Evolutionary conservation across 768 basidiomycete genomes (phyloP).

Genomic region (Auricularia heimuer): DNA sequence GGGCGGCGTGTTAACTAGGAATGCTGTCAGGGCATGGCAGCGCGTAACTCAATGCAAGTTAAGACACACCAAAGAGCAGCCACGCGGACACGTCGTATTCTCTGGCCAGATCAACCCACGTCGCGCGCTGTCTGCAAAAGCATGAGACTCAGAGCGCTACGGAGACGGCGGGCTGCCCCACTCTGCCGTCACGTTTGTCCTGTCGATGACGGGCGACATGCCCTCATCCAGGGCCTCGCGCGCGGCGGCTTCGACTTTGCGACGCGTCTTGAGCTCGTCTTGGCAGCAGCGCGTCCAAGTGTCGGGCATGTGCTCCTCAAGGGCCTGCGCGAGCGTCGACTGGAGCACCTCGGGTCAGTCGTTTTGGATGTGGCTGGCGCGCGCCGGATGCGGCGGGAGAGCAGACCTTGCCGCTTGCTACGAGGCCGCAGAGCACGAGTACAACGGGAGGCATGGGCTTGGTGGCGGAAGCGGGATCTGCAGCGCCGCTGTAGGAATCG

Average conservation of each 20-base stretch:
- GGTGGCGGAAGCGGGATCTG: background rate
- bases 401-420: background rate
- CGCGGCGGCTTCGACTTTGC: background rate
- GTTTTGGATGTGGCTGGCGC: background rate
- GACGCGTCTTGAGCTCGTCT: background rate
- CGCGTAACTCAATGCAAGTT: background rate
- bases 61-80: background rate
- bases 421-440: constrained; percentile 1
- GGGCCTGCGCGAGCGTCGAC: background rate
- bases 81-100: background rate
- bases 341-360: background rate
- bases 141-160: background rate
- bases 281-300: background rate
- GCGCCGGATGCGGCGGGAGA: background rate
- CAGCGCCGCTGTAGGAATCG: too few species aligned
- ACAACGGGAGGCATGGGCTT: background rate
- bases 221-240: background rate
- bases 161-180: background rate
- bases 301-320: background rate
- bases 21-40: background rate
- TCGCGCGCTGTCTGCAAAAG: background rate
- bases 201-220: background rate
- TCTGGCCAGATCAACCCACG: background rate
- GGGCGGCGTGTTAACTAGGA: background rate
- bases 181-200: background rate